These are phyloP conservation scores for Picea engelmannii DNA, from an alignment of 83 land plant species.

Conservation along the genomic window DNA sequence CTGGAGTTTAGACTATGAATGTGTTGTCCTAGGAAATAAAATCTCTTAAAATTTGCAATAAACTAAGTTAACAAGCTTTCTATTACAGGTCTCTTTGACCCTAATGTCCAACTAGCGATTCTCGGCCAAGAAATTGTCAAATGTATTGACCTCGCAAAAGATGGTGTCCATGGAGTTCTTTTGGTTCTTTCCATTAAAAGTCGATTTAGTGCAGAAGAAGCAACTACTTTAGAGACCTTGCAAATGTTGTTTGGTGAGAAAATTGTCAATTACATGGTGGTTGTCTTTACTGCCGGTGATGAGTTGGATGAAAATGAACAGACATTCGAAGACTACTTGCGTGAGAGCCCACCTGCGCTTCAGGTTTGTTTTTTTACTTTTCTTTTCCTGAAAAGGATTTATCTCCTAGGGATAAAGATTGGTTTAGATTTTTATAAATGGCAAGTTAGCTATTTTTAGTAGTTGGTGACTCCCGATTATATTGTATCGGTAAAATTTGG, in stretches of 20 bases:
- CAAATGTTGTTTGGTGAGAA: constrained; percentile 59
- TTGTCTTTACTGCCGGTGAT: constrained; percentile 84
- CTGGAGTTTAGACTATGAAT: too few relatives aligned
- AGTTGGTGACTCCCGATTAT: too few relatives aligned
- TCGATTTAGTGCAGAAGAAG: constrained; percentile 76
- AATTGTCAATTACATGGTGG: constrained; percentile 65
- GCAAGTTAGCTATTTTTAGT: too few relatives aligned
- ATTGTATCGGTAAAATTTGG: too few relatives aligned
- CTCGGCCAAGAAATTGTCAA: constrained; percentile 74
- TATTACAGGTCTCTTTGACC: constrained; percentile 78
- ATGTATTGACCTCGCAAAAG: constrained; percentile 77
- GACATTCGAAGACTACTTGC: constrained; percentile 53
- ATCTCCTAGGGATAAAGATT: too few relatives aligned
- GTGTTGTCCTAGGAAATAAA: too few relatives aligned
- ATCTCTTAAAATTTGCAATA: too few relatives aligned
- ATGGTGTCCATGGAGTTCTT: constrained; percentile 84
- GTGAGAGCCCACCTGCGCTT: constrained; percentile 37
- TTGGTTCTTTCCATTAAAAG: constrained; percentile 64
- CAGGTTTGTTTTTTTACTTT: background rate
- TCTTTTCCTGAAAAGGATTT: background rate
- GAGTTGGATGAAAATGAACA: constrained; percentile 68
- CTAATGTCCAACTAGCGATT: constrained; percentile 35
- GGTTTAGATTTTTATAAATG: too few relatives aligned
- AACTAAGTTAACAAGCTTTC: background rate
- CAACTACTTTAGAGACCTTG: constrained; percentile 51